These are phyloP conservation scores for Penicillium sp. DNA, from an alignment of 2,329 filamentous ascomycete species.

Conservation along the genomic window DNA sequence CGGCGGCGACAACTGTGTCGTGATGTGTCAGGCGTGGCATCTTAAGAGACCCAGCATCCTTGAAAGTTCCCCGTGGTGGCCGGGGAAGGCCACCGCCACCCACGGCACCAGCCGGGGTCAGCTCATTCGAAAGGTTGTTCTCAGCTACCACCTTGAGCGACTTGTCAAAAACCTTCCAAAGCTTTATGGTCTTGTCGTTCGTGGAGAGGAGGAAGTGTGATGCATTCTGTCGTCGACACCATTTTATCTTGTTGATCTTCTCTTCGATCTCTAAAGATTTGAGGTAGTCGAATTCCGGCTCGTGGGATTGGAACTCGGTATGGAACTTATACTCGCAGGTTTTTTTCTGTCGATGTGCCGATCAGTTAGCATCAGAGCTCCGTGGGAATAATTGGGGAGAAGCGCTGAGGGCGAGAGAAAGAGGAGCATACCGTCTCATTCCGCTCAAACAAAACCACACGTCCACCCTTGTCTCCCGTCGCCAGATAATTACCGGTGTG, in stretches of 20 bases:
- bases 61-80: conserved; percentile 73
- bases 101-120: conserved; percentile 72
- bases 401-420: conserved; percentile 4
- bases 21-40: conserved; percentile 95
- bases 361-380: conserved; percentile 34
- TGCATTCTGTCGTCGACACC: conserved; percentile 96
- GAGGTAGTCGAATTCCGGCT: conserved; percentile 98
- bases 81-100: conserved; percentile 73
- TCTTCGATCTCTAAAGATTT: conserved; percentile 99
- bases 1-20: conserved; percentile 95
- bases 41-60: conserved; percentile 79
- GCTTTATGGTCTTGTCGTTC: conserved; percentile 99
- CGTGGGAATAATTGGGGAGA: not conserved
- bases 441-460: conserved; percentile 60
- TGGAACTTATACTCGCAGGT: conserved; percentile 99
- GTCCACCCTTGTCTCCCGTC: conserved; percentile 55
- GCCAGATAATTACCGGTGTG: conserved; percentile 56
- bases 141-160: conserved; percentile 98
- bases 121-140: conserved; percentile 94
- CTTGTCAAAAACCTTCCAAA: conserved; percentile 99
- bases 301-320: conserved; percentile 99
- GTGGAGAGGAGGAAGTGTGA: conserved; percentile 98
- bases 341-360: conserved; percentile 72
- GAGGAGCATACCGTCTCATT: conserved; percentile 77
- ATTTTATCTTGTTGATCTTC: conserved; percentile 99